phyloP scores from a whole-genome alignment of 2,329 filamentous ascomycete genomes.

The Cercospora canescens region DNA sequence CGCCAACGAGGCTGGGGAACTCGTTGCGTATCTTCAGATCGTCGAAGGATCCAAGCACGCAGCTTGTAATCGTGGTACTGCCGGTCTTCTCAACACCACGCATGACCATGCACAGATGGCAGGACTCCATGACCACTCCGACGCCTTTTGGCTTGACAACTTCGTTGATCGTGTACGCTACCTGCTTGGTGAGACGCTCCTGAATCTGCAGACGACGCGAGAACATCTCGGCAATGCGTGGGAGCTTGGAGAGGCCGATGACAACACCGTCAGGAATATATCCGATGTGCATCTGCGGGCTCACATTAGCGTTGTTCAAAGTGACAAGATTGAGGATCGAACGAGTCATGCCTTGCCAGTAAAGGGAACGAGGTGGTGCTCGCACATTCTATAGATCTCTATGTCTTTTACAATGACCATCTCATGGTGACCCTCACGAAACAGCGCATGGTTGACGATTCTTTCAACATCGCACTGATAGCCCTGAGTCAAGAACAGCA shows the following conservation, averaged over 20 bases:
- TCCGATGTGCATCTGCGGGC: slow-evolving; percentile 67
- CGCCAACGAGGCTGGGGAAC: slow-evolving; percentile 66
- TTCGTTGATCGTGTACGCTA: slow-evolving; percentile 89
- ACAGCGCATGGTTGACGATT: slow-evolving; percentile 88
- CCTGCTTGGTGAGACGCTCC: slow-evolving; percentile 92
- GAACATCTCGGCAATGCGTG: slow-evolving; percentile 96
- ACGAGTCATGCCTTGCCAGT: slow-evolving; percentile 71
- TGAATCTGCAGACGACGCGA: slow-evolving; percentile 90
- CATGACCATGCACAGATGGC: slow-evolving; percentile 98
- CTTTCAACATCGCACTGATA: slow-evolving; percentile 73
- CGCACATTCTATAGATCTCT: slow-evolving; percentile 86
- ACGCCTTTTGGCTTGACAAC: slow-evolving; percentile 92
- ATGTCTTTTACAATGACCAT: slow-evolving; percentile 96
- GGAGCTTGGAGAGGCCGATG: slow-evolving; percentile 89
- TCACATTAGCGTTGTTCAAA: too few species aligned
- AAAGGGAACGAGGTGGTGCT: slow-evolving; percentile 93
- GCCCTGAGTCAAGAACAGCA: slow-evolving; percentile 88
- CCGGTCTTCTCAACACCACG: slow-evolving; percentile 91
- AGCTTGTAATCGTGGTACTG: slow-evolving; percentile 90
- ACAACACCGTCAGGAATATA: slow-evolving; percentile 87
- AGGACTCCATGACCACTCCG: slow-evolving; percentile 94
- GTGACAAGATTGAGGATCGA: neutral
- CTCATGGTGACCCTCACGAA: slow-evolving; percentile 90
- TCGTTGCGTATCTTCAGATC: slow-evolving; percentile 93
- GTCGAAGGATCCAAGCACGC: slow-evolving; percentile 91